Percentiles rank a stretch among this genome's conserved stretches.
Conservation (phyloP, 345 rosid species). For the Pistacia integerrima region DNA sequence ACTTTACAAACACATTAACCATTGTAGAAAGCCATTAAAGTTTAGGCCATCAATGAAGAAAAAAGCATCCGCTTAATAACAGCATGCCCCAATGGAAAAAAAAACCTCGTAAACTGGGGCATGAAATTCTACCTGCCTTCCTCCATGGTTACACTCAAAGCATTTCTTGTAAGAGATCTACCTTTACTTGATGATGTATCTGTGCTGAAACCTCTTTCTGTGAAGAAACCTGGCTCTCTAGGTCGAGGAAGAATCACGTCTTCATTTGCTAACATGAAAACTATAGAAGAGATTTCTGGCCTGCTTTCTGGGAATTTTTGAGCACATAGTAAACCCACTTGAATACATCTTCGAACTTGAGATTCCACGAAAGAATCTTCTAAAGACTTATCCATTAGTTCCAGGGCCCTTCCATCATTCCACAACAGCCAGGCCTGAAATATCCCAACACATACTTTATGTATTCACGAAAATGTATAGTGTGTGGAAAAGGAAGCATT, state of each 20-base stretch:
- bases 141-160: background rate
- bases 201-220: background rate
- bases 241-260: slow-evolving; percentile 33
- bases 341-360: slow-evolving; percentile 28
- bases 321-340: slow-evolving; percentile 39
- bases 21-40: too few species aligned
- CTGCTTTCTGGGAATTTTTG: slow-evolving; percentile 30
- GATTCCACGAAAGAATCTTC: slow-evolving; percentile 5
- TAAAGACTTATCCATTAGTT: slow-evolving; percentile 13
- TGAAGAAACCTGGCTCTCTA: slow-evolving; percentile 36
- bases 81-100: too few species aligned
- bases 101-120: background rate
- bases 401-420: slow-evolving; percentile 26
- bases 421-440: slow-evolving; percentile 40
- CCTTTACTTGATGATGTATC: background rate
- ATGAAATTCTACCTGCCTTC: slow-evolving; percentile 4
- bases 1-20: too few species aligned
- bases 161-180: background rate
- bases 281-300: slow-evolving; percentile 30
- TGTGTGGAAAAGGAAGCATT: too few species aligned
- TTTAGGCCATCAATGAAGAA: too few species aligned
- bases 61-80: too few species aligned
- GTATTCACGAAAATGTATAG: background rate
- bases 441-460: background rate
- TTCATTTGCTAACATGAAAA: slow-evolving; percentile 37